phyloP scores from a whole-genome alignment of 768 basidiomycete species.

The Boletus patriciae region DNA sequence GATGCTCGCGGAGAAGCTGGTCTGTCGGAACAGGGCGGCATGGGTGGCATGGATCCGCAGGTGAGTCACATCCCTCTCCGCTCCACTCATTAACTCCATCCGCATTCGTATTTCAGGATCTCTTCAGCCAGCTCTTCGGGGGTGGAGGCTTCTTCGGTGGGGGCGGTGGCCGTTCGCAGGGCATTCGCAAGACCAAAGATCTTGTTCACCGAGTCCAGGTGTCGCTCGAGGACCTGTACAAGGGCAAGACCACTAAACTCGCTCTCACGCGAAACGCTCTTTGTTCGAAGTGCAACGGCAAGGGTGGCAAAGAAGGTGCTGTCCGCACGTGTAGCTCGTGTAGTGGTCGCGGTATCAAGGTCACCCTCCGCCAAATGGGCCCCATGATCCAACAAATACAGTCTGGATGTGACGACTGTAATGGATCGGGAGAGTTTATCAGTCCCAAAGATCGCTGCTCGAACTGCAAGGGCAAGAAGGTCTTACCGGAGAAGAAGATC shows the following conservation, averaged over 20 bases:
- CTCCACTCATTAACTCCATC: neutral
- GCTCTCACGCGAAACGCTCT: slow-evolving; percentile 94
- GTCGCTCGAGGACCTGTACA: slow-evolving; percentile 97
- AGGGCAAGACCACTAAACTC: slow-evolving; percentile 97
- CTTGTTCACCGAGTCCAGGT: slow-evolving; percentile 96
- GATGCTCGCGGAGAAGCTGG: slow-evolving; percentile 94
- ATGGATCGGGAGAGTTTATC: slow-evolving; percentile 93
- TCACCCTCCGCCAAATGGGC: slow-evolving; percentile 95
- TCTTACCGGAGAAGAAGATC: slow-evolving; percentile 90
- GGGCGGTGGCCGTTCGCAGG: slow-evolving; percentile 57
- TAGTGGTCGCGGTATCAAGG: slow-evolving; percentile 85
- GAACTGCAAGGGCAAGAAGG: slow-evolving; percentile 94
- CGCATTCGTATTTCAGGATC: slow-evolving; percentile 54
- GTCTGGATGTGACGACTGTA: slow-evolving; percentile 90
- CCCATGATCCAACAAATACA: slow-evolving; percentile 99
- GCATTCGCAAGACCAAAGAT: slow-evolving; percentile 94
- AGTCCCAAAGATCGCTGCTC: slow-evolving; percentile 90
- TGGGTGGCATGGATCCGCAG: slow-evolving; percentile 97
- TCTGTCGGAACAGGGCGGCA: slow-evolving; percentile 78
- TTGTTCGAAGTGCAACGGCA: slow-evolving; percentile 91
- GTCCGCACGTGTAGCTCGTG: slow-evolving; percentile 78
- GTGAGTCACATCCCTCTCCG: slow-evolving; percentile 39
- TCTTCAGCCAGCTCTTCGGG: slow-evolving; percentile 96
- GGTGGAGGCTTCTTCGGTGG: slow-evolving; percentile 80
- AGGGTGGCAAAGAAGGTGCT: slow-evolving; percentile 96